phyloP scores from a whole-genome alignment of 345 rosid genomes.

The Dipteronia dyeriana region DNA sequence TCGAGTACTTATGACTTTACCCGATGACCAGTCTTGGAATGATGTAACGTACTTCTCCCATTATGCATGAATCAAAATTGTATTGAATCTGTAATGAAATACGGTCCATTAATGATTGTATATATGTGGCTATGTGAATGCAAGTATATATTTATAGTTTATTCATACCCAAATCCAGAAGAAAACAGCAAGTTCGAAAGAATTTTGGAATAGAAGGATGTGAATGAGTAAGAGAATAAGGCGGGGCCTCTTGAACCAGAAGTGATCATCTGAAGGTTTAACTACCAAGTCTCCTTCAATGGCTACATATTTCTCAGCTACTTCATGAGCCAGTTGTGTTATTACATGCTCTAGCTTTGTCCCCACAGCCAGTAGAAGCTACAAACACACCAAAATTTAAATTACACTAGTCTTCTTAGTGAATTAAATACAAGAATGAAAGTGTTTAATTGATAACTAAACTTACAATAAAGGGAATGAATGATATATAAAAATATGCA shows the following conservation, averaged over 20 bases:
- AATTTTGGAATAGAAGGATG: slow-evolving; percentile 18
- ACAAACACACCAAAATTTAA: background rate
- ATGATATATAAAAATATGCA: slow-evolving; percentile 72
- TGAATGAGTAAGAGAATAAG: slow-evolving; percentile 12
- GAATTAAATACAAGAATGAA: background rate
- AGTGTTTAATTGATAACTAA: background rate
- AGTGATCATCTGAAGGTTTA: slow-evolving; percentile 22
- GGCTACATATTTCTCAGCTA: slow-evolving; percentile 19
- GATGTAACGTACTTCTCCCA: slow-evolving; percentile 6
- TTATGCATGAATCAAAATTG: slow-evolving; percentile 8
- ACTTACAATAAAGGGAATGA: slow-evolving; percentile 74
- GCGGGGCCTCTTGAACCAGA: slow-evolving; percentile 17
- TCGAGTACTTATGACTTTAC: background rate
- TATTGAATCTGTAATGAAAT: slow-evolving; percentile 16
- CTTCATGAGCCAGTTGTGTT: slow-evolving; percentile 14
- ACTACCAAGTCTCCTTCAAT: slow-evolving; percentile 18
- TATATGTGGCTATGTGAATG: background rate
- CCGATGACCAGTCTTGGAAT: slow-evolving; percentile 15
- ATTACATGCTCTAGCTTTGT: slow-evolving; percentile 20
- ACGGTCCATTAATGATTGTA: too few relatives aligned
- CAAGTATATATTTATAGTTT: background rate
- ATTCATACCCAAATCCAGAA: slow-evolving; percentile 18
- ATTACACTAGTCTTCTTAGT: too few relatives aligned
- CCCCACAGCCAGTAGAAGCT: slow-evolving; percentile 22
- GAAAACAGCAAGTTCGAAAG: slow-evolving; percentile 21